Evolutionary conservation across 768 basidiomycete genomes (phyloP).

Genomic region (Collybia mongolica): DNA sequence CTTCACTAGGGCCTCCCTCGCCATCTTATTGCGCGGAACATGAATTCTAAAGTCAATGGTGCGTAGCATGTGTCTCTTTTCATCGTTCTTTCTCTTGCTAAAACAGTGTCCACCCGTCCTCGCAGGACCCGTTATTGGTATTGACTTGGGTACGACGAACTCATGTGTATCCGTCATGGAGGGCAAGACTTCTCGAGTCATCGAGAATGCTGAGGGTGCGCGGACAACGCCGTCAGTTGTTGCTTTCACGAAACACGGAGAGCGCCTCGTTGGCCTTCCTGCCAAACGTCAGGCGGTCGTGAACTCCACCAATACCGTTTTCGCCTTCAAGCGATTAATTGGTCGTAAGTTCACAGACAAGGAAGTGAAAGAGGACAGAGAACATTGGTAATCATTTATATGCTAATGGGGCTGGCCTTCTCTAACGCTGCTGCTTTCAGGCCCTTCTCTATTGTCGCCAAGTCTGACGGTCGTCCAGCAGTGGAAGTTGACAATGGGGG

Average conservation of each 20-base stretch:
- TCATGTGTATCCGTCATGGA: constrained; percentile 95
- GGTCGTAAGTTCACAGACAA: constrained; percentile 91
- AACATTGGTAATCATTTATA: constrained; percentile 62
- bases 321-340: constrained; percentile 91
- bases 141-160: constrained; percentile 94
- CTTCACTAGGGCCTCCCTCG: constrained; percentile 58
- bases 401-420: too few species aligned
- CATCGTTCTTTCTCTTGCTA: not conserved
- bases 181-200: constrained; percentile 90
- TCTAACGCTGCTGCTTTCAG: constrained; percentile 40
- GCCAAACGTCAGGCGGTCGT: constrained; percentile 98
- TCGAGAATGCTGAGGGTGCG: constrained; percentile 97
- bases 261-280: constrained; percentile 93
- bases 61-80: constrained; percentile 20
- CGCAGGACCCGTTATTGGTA: constrained; percentile 87
- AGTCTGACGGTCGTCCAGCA: constrained; percentile 72
- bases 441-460: constrained; percentile 79
- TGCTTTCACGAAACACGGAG: constrained; percentile 98
- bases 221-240: constrained; percentile 98
- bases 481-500: constrained; percentile 85
- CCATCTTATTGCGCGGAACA: constrained; percentile 81
- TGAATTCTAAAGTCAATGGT: constrained; percentile 95
- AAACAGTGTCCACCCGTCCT: not conserved
- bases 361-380: constrained; percentile 90
- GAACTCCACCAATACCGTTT: constrained; percentile 92